Conservation (phyloP, 345 rosid genomes). For the Abelmoschus esculentus region DNA sequence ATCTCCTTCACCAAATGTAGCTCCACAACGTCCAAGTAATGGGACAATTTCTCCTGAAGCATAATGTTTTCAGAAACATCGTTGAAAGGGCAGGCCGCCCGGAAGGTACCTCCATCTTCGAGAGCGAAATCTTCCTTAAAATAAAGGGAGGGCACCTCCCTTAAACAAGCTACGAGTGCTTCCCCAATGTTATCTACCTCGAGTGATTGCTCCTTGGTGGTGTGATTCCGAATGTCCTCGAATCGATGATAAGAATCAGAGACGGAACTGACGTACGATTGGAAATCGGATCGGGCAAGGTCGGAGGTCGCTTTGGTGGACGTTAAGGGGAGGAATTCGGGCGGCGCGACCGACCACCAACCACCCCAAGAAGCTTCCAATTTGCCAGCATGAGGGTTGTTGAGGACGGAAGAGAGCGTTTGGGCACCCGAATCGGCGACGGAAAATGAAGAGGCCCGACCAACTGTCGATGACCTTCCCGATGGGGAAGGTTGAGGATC, state of each 20-base stretch:
- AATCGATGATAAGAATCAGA: constrained; percentile 66
- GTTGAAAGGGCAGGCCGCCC: constrained; percentile 79
- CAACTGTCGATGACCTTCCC: constrained; percentile 47
- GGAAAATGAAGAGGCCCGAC: constrained; percentile 30
- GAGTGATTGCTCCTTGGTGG: constrained; percentile 38
- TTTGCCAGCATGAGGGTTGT: constrained; percentile 73
- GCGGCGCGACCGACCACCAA: constrained; percentile 80
- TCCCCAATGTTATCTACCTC: constrained; percentile 51
- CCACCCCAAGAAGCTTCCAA: constrained; percentile 77
- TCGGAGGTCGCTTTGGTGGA: constrained; percentile 48
- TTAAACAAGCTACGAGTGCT: constrained; percentile 81
- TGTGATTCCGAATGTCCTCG: constrained; percentile 70
- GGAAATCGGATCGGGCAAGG: constrained; percentile 74
- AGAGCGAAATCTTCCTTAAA: constrained; percentile 85
- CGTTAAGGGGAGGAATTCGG: constrained; percentile 70
- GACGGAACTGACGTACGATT: constrained; percentile 53
- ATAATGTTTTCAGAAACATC: constrained; percentile 50
- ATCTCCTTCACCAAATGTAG: constrained; percentile 97
- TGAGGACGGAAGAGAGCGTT: constrained; percentile 68
- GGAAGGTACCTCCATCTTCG: constrained; percentile 88
- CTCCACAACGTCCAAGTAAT: constrained; percentile 92
- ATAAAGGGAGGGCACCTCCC: constrained; percentile 89
- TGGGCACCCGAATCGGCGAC: constrained; percentile 56
- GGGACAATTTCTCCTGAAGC: constrained; percentile 87
- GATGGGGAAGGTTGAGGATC: constrained; percentile 52